Evolutionary conservation across 345 rosid genomes (phyloP).

Genomic region (Nasturtium officinale): DNA sequence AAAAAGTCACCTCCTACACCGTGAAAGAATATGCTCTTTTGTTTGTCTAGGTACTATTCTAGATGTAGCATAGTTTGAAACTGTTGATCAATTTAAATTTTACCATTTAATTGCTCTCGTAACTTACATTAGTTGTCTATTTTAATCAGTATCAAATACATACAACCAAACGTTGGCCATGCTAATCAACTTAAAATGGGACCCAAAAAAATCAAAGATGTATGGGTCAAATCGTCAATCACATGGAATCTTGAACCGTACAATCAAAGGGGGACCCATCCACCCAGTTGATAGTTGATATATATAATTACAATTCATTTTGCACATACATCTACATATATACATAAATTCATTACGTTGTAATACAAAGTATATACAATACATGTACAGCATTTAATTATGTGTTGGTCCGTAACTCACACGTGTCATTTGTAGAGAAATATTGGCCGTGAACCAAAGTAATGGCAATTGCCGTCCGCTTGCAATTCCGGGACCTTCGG

Average conservation of each 20-base stretch:
- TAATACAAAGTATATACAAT: not conserved
- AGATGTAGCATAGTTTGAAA: not conserved
- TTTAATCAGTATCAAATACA: not conserved
- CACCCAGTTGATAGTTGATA: constrained; percentile 9
- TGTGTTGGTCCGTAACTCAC: not conserved
- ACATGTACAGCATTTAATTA: not conserved
- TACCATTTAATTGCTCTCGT: not conserved
- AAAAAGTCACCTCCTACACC: not conserved
- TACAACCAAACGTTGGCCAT: not conserved
- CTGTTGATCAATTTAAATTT: not conserved
- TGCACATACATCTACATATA: not conserved
- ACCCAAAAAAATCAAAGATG: constrained; percentile 16
- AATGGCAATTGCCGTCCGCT: constrained; percentile 25
- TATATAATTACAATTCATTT: not conserved
- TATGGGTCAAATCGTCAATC: not conserved
- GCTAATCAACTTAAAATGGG: constrained; percentile 21
- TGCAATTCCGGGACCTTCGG: constrained; percentile 1
- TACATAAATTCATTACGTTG: not conserved
- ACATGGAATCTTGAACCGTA: constrained; percentile 22
- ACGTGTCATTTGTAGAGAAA: constrained; percentile 22
- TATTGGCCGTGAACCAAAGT: not conserved
- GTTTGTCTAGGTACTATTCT: not conserved
- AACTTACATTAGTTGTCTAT: constrained; percentile 4
- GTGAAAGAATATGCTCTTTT: not conserved
- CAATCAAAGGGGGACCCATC: not conserved